Percentiles rank a stretch among this genome's conserved stretches.
phyloP scores from a whole-genome alignment of 169 alveolate genomes.

The Plasmodium vivax region DNA sequence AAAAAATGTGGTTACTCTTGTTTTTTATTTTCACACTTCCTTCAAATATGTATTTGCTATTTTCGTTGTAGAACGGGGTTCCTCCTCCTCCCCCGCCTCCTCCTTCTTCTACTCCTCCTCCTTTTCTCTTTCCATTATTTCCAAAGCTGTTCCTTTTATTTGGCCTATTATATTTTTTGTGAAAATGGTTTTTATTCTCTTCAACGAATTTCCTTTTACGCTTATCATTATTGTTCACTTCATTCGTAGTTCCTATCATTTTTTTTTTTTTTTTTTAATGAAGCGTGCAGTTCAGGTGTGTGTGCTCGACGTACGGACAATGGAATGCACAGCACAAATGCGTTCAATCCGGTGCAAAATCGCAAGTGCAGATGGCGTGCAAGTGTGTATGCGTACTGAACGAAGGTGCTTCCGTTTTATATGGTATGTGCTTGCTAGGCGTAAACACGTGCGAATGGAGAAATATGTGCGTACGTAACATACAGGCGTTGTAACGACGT shows the following conservation, averaged over 20 bases:
- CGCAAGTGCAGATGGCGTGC: background rate
- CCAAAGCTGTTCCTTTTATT: background rate
- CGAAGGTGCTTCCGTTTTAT: background rate
- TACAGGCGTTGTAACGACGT: background rate
- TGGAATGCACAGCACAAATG: background rate
- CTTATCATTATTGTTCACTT: background rate
- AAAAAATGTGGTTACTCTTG: slow-evolving; percentile 81
- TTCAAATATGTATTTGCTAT: slow-evolving; percentile 77
- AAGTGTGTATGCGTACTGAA: background rate
- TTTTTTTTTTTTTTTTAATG: background rate
- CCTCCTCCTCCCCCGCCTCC: background rate
- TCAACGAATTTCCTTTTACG: slow-evolving; percentile 7
- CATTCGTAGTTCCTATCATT: slow-evolving; percentile 18
- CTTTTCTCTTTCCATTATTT: background rate
- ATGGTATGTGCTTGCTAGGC: background rate
- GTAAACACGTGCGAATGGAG: background rate
- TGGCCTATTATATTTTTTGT: background rate
- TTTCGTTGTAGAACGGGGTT: background rate
- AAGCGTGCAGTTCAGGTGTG: background rate
- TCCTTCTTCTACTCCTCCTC: background rate
- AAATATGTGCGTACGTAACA: background rate
- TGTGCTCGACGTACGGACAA: background rate
- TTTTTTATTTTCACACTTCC: slow-evolving; percentile 85
- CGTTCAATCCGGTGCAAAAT: background rate
- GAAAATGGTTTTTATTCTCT: background rate